A percentile compares a stretch with the other conserved stretches of the same genome.
These are phyloP conservation scores for Neurospora terricola DNA, from an alignment of 495 filamentous ascomycete genomes.

Conservation along the genomic window DNA sequence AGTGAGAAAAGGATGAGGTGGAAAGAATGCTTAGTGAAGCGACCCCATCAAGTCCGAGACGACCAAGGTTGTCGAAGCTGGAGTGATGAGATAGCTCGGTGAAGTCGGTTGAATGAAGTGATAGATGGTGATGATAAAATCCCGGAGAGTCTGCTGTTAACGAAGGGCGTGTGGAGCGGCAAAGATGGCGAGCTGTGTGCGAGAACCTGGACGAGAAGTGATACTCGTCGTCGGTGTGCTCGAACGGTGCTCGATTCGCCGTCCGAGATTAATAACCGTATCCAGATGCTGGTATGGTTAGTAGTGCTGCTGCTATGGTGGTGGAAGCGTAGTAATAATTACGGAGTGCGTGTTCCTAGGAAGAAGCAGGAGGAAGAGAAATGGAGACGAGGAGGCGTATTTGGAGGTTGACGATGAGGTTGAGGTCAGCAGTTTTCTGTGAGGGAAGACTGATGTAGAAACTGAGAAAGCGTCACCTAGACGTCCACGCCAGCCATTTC, in stretches of 20 bases:
- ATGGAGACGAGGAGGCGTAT: background rate
- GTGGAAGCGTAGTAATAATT: slow-evolving; percentile 4
- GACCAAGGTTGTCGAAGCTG: background rate
- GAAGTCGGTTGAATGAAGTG: background rate
- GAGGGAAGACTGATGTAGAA: background rate
- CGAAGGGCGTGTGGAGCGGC: background rate
- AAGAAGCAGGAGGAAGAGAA: background rate
- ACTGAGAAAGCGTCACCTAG: background rate
- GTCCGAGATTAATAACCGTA: slow-evolving; percentile 1
- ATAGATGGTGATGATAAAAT: background rate
- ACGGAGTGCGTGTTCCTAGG: background rate
- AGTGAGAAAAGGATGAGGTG: background rate
- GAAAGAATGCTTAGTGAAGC: background rate
- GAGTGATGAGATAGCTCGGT: background rate
- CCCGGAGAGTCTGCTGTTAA: background rate
- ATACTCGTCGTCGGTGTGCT: background rate
- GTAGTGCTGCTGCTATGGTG: slow-evolving; percentile 3
- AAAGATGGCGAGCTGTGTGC: background rate
- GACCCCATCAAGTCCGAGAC: background rate
- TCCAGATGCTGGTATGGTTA: slow-evolving; percentile 6
- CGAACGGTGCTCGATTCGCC: slow-evolving; percentile 1
- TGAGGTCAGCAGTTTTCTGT: background rate
- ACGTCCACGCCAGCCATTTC: background rate
- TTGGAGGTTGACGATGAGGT: background rate
- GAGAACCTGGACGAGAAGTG: background rate